phyloP scores from a whole-genome alignment of 1,284 basidiomycete genomes.

The Amylostereum chailletii region DNA sequence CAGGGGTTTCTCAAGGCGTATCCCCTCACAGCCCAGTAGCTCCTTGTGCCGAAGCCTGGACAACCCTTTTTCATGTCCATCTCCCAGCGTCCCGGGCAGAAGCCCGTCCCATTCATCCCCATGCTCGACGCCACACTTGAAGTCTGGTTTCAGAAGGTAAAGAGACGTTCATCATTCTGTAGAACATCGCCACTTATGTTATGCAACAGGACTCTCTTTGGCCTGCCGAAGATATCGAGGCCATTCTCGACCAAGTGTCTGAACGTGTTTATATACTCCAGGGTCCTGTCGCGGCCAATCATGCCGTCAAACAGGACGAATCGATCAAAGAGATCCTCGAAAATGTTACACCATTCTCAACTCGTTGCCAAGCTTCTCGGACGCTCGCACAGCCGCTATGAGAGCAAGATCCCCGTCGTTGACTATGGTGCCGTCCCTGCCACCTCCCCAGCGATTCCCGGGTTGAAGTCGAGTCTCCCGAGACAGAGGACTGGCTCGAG shows the following conservation, averaged over 20 bases:
- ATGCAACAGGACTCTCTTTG: slow-evolving; percentile 81
- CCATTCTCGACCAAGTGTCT: slow-evolving; percentile 96
- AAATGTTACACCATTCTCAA: no score
- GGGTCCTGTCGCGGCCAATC: slow-evolving; percentile 90
- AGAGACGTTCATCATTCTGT: slow-evolving; percentile 11
- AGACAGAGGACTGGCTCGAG: slow-evolving; percentile 73
- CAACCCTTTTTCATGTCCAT: slow-evolving; percentile 94
- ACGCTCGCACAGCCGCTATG: slow-evolving; percentile 75
- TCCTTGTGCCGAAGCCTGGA: no score
- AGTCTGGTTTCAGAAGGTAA: slow-evolving; percentile 97
- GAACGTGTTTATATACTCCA: slow-evolving; percentile 97
- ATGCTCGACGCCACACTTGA: slow-evolving; percentile 89
- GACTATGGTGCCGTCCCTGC: slow-evolving; percentile 70
- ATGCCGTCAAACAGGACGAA: slow-evolving; percentile 84
- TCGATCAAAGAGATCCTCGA: slow-evolving; percentile 91
- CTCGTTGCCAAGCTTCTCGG: slow-evolving; percentile 81
- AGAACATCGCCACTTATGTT: slow-evolving; percentile 11
- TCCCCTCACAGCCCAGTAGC: slow-evolving; percentile 73
- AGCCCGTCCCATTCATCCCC: slow-evolving; percentile 98
- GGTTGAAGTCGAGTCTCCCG: slow-evolving; percentile 53
- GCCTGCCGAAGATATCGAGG: slow-evolving; percentile 98
- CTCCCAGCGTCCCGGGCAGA: slow-evolving; percentile 91
- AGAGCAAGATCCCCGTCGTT: slow-evolving; percentile 68
- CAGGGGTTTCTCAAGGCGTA: slow-evolving; percentile 83
- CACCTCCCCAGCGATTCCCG: slow-evolving; percentile 28